These are phyloP conservation scores for Pyrus betulifolia DNA, from an alignment of 306 rosid species.

Conservation along the genomic window DNA sequence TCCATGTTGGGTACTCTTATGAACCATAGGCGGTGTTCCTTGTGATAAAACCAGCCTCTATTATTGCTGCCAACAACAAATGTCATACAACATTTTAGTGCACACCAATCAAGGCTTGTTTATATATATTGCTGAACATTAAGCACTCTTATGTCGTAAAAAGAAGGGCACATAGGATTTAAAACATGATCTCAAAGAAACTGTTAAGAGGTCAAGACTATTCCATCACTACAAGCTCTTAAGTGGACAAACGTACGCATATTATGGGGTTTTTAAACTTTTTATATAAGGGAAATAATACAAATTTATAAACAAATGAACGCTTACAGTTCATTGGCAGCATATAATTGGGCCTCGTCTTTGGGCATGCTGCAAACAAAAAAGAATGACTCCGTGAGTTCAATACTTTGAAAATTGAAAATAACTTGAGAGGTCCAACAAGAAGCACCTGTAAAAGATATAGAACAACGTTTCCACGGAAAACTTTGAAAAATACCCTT, in stretches of 20 bases:
- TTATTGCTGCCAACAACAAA: constrained; percentile 40
- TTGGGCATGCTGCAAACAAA: constrained; percentile 77
- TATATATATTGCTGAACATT: neutral
- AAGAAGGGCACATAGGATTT: neutral
- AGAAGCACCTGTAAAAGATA: constrained; percentile 82
- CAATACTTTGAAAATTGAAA: neutral
- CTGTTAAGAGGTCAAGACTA: neutral
- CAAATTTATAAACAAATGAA: neutral
- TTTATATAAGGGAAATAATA: neutral
- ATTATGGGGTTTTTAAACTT: neutral
- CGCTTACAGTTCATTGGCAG: constrained; percentile 88
- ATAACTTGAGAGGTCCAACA: neutral
- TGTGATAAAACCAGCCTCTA: constrained; percentile 93
- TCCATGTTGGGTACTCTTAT: constrained; percentile 64
- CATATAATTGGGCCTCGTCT: constrained; percentile 88
- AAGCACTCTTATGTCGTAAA: neutral
- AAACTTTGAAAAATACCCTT: constrained; percentile 67
- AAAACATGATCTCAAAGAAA: neutral
- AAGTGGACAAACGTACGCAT: neutral
- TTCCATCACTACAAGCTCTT: neutral
- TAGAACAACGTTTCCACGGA: constrained; percentile 73
- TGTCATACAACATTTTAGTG: neutral
- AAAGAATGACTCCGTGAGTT: neutral
- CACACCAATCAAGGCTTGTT: constrained; percentile 10
- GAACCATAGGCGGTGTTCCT: constrained; percentile 71